Conservation (phyloP, 2,329 filamentous ascomycete species). For the Emergomyces pasteurianus region DNA sequence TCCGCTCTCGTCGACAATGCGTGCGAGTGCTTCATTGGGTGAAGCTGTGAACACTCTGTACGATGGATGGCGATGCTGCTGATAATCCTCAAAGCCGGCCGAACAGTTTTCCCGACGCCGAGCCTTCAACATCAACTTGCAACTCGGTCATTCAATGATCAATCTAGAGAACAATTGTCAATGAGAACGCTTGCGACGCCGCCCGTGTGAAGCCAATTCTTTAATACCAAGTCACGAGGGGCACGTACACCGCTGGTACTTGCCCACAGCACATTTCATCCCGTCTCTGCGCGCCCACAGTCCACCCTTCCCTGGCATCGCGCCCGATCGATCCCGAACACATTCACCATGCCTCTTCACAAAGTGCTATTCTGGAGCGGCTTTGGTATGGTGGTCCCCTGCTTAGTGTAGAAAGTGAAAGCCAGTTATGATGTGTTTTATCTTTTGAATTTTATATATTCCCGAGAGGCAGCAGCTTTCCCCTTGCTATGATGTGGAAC, state of each 20-base stretch:
- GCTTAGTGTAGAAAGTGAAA: neutral
- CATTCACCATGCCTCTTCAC: conserved; percentile 32
- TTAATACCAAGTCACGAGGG: neutral
- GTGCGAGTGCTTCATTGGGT: neutral
- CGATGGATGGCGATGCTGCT: neutral
- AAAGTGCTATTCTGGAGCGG: conserved; percentile 48
- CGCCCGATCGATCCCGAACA: conserved; percentile 10
- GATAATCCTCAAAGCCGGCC: neutral
- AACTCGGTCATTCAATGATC: no score
- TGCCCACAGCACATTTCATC: neutral
- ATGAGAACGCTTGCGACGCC: neutral
- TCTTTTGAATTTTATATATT: neutral
- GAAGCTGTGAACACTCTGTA: no score
- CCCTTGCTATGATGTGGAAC: neutral
- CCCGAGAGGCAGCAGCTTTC: neutral
- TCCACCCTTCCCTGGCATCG: neutral
- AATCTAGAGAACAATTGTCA: neutral
- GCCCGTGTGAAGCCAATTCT: neutral
- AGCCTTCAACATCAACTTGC: neutral
- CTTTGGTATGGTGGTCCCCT: conserved; percentile 57
- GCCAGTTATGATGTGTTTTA: neutral
- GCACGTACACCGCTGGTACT: neutral
- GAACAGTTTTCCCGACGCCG: neutral
- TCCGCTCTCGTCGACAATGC: neutral
- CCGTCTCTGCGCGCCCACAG: neutral